Base-by-base conservation (phyloP, 176 grass and related monocot species). In the Musa beccarii region DNA sequence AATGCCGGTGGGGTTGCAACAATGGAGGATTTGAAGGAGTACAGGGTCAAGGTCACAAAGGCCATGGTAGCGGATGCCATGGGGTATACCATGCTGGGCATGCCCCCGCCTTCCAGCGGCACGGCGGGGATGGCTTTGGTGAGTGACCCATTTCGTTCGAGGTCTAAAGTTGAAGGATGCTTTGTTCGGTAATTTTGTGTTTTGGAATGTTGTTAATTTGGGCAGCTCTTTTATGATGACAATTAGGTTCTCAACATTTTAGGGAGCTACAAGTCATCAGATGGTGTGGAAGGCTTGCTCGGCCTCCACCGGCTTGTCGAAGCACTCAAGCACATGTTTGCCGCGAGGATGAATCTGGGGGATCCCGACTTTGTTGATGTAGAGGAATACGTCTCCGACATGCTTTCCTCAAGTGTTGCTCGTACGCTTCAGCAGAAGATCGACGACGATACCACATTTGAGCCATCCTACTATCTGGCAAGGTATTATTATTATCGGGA, bases 21-120 rank as follows among this genome's bases (percentile, higher is more conserved):
- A 9, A 49, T 68, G 22, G 86, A 90, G 4, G 90, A 90, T 71
- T 68, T 97, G 56, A 82, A 17, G 49, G 53, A 65, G 12, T 97
- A 93, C 23, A 72, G 13, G 78, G 85, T 89, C 66, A 86, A 81
- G 76, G 83, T 83, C 43, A 68, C 70, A 59, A 25, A 69, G 1
- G 81, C 93, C 72, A 73, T 92, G 84, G 61, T 63, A 26, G 81
- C 65, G 0, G 75, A 92, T 52, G 90, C 72, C 75, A 82, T 97
- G 89, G 93, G 90, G 1, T 90, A 66, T 83, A 87, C 85, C 57
- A 79, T 97, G 77, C 83, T 97, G 11, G 93, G 93, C 23, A 92
- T 92, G 93, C 93, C 87, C 34, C 93, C 90, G 20, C 93, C 93
- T 49, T 97, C 93, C 22, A 90, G 87, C 53, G 93, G 93, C 81